phyloP scores from a whole-genome alignment of 805 yeast species.

The Starmerella davenportii region DNA sequence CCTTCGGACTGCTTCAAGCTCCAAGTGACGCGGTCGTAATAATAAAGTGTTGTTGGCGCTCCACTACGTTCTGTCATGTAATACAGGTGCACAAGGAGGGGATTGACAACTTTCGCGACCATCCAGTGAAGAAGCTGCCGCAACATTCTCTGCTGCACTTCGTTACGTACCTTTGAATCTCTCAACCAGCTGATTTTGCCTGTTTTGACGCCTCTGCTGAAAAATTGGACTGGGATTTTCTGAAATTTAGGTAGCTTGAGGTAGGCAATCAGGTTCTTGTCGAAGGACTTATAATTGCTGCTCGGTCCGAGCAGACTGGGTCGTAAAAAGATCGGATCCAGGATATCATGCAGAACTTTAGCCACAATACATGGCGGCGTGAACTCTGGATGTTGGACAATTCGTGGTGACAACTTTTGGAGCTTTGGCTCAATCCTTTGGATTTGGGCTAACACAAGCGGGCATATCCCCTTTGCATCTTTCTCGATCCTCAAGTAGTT shows the following conservation, averaged over 20 bases:
- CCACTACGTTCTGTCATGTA: slow-evolving; percentile 41
- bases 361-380: not conserved
- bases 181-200: slow-evolving; percentile 40
- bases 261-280: not conserved
- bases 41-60: slow-evolving; percentile 6
- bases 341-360: not conserved
- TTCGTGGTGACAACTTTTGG: not conserved
- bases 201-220: slow-evolving; percentile 26
- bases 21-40: slow-evolving; percentile 16
- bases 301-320: not conserved
- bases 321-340: not conserved
- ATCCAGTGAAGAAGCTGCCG: slow-evolving; percentile 41
- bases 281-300: not conserved
- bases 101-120: slow-evolving; percentile 30
- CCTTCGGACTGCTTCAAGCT: slow-evolving; percentile 18
- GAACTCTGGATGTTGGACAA: not conserved
- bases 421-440: not conserved
- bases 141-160: slow-evolving; percentile 28
- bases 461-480: not conserved
- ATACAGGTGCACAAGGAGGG: slow-evolving; percentile 37
- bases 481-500: not conserved
- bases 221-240: not conserved
- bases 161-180: slow-evolving; percentile 12
- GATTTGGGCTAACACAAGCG: not conserved
- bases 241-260: not conserved